phyloP scores from a whole-genome alignment of 2,329 filamentous ascomycete species.

The Trichoderma semiorbis region DNA sequence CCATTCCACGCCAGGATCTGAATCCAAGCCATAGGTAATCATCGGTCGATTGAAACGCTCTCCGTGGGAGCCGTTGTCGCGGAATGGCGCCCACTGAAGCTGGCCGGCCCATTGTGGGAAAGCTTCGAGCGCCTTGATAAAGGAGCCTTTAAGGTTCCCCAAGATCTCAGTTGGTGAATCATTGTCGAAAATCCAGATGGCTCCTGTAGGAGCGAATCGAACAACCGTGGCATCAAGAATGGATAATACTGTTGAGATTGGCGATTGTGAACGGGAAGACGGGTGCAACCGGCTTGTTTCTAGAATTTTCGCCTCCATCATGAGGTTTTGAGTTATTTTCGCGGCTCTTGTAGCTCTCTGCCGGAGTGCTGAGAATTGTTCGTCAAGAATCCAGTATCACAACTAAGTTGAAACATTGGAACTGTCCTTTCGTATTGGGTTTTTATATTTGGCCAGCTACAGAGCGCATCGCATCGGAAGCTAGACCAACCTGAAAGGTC shows the following conservation, averaged over 20 bases:
- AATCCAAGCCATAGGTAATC: not conserved
- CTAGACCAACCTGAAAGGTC: not conserved
- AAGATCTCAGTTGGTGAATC: not conserved
- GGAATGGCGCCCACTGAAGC: not conserved
- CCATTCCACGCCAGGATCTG: not conserved
- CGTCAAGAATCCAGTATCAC: not conserved
- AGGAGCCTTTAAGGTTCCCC: not conserved
- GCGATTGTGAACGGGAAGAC: not conserved
- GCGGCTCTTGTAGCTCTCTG: not conserved
- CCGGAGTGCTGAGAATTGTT: not conserved
- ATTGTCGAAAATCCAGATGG: not conserved
- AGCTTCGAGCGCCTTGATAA: not conserved
- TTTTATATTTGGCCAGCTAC: not conserved
- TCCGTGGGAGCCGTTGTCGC: not conserved
- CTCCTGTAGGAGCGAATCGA: not conserved
- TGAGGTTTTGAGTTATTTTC: not conserved
- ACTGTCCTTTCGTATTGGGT: not conserved
- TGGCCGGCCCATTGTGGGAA: not conserved
- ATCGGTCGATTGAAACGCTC: not conserved
- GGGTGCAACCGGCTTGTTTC: not conserved
- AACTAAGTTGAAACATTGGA: not conserved
- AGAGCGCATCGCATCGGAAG: not conserved
- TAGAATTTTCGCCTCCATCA: not conserved
- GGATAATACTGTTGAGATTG: not conserved
- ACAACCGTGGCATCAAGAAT: not conserved